Evolutionary conservation across 805 yeast genomes (phyloP).

Genomic region (Saturnispora ahearnii): DNA sequence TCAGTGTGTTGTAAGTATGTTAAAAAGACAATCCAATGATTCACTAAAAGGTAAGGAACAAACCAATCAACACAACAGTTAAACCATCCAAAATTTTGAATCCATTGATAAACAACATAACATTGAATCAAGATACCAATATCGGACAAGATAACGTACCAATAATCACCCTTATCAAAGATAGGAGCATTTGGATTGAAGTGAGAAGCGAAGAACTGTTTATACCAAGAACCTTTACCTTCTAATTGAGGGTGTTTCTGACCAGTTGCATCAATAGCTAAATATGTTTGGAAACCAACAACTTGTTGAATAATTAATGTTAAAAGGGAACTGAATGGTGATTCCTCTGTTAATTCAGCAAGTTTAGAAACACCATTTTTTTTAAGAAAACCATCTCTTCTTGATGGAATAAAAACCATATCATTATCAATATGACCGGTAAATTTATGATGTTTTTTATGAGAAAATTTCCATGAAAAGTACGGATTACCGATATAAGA

Average conservation of each 20-base stretch:
- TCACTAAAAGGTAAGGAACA: slow-evolving; percentile 49
- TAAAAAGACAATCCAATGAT: slow-evolving; percentile 58
- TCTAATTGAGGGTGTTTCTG: slow-evolving; percentile 34
- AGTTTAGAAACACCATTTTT: slow-evolving; percentile 26
- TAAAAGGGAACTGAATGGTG: slow-evolving; percentile 40
- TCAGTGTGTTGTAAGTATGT: slow-evolving; percentile 58
- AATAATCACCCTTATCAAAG: slow-evolving; percentile 44
- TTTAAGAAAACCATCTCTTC: slow-evolving; percentile 37
- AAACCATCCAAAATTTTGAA: slow-evolving; percentile 38
- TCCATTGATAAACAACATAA: slow-evolving; percentile 44
- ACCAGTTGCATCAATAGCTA: slow-evolving; percentile 49
- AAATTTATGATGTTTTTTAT: slow-evolving; percentile 54
- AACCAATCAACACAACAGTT: slow-evolving; percentile 48
- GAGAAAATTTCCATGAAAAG: slow-evolving; percentile 55
- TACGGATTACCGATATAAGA: slow-evolving; percentile 50
- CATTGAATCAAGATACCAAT: slow-evolving; percentile 41
- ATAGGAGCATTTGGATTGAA: slow-evolving; percentile 48
- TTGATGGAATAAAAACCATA: slow-evolving; percentile 51
- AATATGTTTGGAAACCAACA: slow-evolving; percentile 45
- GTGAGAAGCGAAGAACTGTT: slow-evolving; percentile 38
- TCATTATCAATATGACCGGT: slow-evolving; percentile 54
- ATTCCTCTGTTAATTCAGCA: slow-evolving; percentile 43
- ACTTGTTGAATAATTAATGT: slow-evolving; percentile 44
- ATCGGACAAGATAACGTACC: slow-evolving; percentile 48
- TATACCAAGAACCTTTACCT: slow-evolving; percentile 18